phyloP scores from a whole-genome alignment of 345 rosid species.

The Salix exigua region DNA sequence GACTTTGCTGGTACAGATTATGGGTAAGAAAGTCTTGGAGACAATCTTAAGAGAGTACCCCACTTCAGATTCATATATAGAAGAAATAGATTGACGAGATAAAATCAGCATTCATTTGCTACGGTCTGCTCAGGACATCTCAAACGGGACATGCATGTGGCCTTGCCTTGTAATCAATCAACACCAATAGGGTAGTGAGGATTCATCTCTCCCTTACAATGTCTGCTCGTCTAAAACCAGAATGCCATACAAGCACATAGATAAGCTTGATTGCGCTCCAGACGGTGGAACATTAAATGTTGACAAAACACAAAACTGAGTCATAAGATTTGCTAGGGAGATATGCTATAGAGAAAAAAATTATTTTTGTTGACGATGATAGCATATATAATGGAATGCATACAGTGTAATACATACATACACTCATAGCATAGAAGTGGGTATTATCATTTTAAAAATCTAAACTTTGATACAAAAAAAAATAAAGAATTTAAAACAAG shows the following conservation, averaged over 20 bases:
- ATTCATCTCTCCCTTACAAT: background rate
- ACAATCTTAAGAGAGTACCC: background rate
- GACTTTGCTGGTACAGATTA: background rate
- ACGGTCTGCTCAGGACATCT: background rate
- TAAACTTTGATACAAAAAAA: too few species aligned
- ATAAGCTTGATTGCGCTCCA: background rate
- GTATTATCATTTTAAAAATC: too few species aligned
- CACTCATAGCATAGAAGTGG: too few species aligned
- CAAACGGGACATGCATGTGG: conserved; percentile 5
- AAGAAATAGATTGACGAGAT: background rate
- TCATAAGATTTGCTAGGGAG: background rate
- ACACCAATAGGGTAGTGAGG: background rate
- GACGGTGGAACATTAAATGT: background rate
- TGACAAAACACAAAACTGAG: background rate
- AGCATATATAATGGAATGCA: too few species aligned
- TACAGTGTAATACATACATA: too few species aligned
- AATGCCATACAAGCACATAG: background rate
- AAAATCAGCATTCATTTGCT: background rate
- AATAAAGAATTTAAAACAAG: too few species aligned
- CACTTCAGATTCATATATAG: background rate
- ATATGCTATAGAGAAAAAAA: background rate
- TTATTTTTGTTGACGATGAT: too few species aligned
- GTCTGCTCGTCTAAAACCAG: background rate
- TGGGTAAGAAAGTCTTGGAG: background rate
- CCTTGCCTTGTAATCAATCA: background rate